Evolutionary conservation across 1,284 basidiomycete genomes (phyloP).

Genomic region (Marasmius oreades): DNA sequence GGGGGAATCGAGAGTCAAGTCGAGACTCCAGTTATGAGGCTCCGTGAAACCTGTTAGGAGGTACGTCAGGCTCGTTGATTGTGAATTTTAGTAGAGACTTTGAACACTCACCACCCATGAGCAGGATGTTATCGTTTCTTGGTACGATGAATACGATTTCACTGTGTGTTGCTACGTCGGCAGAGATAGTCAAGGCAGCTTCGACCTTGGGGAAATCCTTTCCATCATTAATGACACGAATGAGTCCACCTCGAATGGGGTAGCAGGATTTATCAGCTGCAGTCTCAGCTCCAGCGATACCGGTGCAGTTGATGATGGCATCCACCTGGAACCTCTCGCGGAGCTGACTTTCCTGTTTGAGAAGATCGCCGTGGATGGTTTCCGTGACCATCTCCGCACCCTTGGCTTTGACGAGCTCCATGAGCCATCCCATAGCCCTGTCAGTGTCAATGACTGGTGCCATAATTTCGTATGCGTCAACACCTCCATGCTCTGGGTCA

Average conservation of each 20-base stretch:
- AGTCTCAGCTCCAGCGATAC: conserved; percentile 27
- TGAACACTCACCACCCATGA: conserved; percentile 25
- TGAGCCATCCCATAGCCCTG: conserved; percentile 30
- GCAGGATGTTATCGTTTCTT: conserved; percentile 29
- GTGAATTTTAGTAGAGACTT: neutral
- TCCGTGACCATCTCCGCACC: conserved; percentile 29
- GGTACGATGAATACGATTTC: conserved; percentile 34
- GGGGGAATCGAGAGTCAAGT: conserved; percentile 30
- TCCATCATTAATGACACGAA: conserved; percentile 36
- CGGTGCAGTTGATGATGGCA: conserved; percentile 33
- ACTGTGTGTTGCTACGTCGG: conserved; percentile 21
- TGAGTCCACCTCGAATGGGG: conserved; percentile 35
- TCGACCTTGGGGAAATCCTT: conserved; percentile 31
- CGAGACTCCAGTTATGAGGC: conserved; percentile 25
- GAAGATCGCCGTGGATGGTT: conserved; percentile 24
- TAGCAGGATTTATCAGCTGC: conserved; percentile 31
- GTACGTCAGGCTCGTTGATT: neutral
- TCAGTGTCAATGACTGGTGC: conserved; percentile 36
- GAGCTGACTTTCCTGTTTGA: conserved; percentile 37
- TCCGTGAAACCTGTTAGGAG: conserved; percentile 20
- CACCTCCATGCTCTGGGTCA: conserved; percentile 26
- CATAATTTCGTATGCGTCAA: conserved; percentile 33
- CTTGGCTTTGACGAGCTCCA: conserved; percentile 26
- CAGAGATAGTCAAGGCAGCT: conserved; percentile 26
- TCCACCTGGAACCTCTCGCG: conserved; percentile 25